Evolutionary conservation across 441 rosid species (phyloP), one percentile per base, ranked within the genome.

Genomic region (Capsella rubella): DNA sequence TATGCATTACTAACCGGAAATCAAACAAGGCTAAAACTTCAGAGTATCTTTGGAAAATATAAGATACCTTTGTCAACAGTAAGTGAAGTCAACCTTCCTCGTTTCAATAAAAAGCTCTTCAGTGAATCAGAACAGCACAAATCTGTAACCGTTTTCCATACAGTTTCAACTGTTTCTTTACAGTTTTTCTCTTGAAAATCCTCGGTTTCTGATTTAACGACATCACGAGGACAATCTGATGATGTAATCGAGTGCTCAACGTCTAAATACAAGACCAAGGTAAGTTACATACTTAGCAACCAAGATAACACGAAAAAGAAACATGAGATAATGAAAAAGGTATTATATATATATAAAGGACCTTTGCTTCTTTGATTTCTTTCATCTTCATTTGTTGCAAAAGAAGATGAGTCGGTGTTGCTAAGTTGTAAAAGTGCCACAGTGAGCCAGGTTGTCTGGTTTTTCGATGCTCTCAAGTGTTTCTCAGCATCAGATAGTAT

Each of bases 371-470:
- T 82, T 50, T 73, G 77, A 80, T 78, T 82, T 82, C 82, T 77
- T 51, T 73, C 89, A n/a, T 79, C 63, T 62, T 84, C 82, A 66
- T 77, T 85, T 32, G 77, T 71, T 51, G 88, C 83, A 9, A 67
- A 18, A 34, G 85, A 80, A 78, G 85, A 79, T 61, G 84, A 56
- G 64, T 90, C 95, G 5, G 73, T 63, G 25, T 89, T 82, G 77
- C 94, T 90, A 67, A 95, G 84, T 75, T 92, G 97, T 74, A 95
- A 78, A 80, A 95, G 90, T 49, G 97, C 97, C 31, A 86, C 99
- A 50, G 97, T 92, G 35, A 94, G 97, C 97, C 97, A 94, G 2
- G 97, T 94, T 69, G 91, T 85, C 78, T 92, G 99, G 78, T 84
- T 89, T 78, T 87, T 94, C 13, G 95, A 85, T 74, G 84, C 84